Conservation (phyloP, 805 yeast species). For the Brettanomyces bruxellensis region DNA sequence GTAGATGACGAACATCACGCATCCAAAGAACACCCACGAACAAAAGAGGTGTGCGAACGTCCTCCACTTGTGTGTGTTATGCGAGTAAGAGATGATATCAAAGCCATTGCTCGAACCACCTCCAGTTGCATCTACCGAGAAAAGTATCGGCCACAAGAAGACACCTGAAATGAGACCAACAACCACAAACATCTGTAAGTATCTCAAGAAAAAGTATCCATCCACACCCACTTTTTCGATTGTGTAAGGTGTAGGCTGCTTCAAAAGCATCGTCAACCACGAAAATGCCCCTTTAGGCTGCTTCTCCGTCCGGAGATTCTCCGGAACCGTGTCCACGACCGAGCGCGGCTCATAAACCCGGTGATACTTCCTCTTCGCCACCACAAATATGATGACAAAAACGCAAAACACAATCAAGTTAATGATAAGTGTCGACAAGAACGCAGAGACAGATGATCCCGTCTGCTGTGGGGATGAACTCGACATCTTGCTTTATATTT, state of each 20-base stretch:
- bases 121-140: conserved; percentile 69
- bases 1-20: conserved; percentile 57
- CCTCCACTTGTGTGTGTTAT: conserved; percentile 54
- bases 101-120: conserved; percentile 50
- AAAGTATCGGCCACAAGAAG: conserved; percentile 56
- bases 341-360: conserved; percentile 48
- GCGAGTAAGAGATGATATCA: conserved; percentile 54
- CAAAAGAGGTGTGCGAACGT: conserved; percentile 67
- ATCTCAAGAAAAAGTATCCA: conserved; percentile 69
- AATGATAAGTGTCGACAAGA: conserved; percentile 38
- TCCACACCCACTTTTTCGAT: conserved; percentile 68
- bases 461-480: background rate
- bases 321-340: conserved; percentile 36
- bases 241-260: conserved; percentile 50
- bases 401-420: conserved; percentile 33
- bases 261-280: conserved; percentile 47
- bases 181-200: conserved; percentile 43
- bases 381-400: conserved; percentile 31
- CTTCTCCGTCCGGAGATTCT: conserved; percentile 33
- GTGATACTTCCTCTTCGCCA: conserved; percentile 32
- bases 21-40: conserved; percentile 66
- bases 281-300: conserved; percentile 36
- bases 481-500: no score
- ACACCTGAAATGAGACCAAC: conserved; percentile 46
- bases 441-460: conserved; percentile 37